Percentiles rank a stretch among this genome's conserved stretches.
Conservation (phyloP, 805 yeast genomes). For the Cyberlindnera sargentensis region DNA sequence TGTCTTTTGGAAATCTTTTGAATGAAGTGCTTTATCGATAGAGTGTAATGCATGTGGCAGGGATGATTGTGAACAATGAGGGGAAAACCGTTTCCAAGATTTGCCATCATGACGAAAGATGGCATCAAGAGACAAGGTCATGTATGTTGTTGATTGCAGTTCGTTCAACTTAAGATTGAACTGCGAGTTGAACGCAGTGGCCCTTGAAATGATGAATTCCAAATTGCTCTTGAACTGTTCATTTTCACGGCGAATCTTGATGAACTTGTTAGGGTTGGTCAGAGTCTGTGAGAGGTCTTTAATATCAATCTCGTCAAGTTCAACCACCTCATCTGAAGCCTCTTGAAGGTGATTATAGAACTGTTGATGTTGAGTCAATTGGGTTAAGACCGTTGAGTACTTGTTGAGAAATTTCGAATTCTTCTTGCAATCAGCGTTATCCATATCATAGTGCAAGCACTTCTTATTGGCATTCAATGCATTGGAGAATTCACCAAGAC, state of each 20-base stretch:
- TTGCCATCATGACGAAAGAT: conserved; percentile 24
- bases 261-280: conserved; percentile 17
- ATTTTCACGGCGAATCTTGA: conserved; percentile 17
- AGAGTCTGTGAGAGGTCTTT: conserved; percentile 29
- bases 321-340: conserved; percentile 31
- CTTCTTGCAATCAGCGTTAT: conserved; percentile 50
- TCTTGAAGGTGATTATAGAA: conserved; percentile 36
- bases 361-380: conserved; percentile 34
- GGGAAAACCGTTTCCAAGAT: conserved; percentile 24
- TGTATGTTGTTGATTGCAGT: conserved; percentile 27
- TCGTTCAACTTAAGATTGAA: conserved; percentile 14
- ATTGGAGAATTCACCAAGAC: conserved; percentile 44
- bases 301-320: conserved; percentile 38
- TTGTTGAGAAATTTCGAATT: conserved; percentile 47
- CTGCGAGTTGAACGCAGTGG: conserved; percentile 14
- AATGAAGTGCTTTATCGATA: conserved; percentile 28
- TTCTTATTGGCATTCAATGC: conserved; percentile 48
- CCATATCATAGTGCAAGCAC: conserved; percentile 77
- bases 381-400: conserved; percentile 27
- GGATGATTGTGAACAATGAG: conserved; percentile 11
- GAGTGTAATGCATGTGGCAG: conserved; percentile 27
- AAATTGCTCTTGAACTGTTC: conserved; percentile 16
- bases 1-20: conserved; percentile 30
- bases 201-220: conserved; percentile 12
- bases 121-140: conserved; percentile 35